Evolutionary conservation across 2,329 filamentous ascomycete species (phyloP).

Genomic region (Fusarium nematophilum): DNA sequence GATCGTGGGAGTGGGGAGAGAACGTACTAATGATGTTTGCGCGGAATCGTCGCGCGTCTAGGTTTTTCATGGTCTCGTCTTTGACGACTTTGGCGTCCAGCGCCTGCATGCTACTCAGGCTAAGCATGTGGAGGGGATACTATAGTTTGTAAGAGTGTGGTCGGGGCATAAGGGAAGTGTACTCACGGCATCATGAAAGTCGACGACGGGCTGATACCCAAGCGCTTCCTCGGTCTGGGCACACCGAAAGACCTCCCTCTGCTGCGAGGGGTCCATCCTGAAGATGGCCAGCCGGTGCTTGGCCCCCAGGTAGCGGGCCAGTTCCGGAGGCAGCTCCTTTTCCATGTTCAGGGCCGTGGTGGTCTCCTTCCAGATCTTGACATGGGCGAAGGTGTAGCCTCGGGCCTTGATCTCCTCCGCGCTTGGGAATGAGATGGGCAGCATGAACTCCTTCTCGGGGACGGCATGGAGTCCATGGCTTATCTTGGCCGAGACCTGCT

Average conservation of each 20-base stretch:
- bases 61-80: slow-evolving; percentile 58
- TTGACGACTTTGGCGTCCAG: slow-evolving; percentile 68
- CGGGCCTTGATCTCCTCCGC: slow-evolving; percentile 66
- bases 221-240: slow-evolving; percentile 68
- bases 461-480: slow-evolving; percentile 59
- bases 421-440: slow-evolving; percentile 73
- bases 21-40: slow-evolving; percentile 74
- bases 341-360: slow-evolving; percentile 67
- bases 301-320: slow-evolving; percentile 74
- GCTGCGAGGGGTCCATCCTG: slow-evolving; percentile 68
- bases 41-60: slow-evolving; percentile 74
- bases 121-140: slow-evolving; percentile 78
- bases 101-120: slow-evolving; percentile 71
- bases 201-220: slow-evolving; percentile 73
- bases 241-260: slow-evolving; percentile 69
- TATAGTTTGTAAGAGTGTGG: slow-evolving; percentile 44
- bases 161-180: neutral
- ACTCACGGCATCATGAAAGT: slow-evolving; percentile 77
- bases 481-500: slow-evolving; percentile 62
- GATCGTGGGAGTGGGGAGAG: neutral
- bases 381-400: slow-evolving; percentile 69
- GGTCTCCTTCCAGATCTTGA: slow-evolving; percentile 74
- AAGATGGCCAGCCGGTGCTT: slow-evolving; percentile 75
- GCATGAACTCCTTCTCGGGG: slow-evolving; percentile 71
- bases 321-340: slow-evolving; percentile 69